Evolutionary conservation across 164 flowering plant species (phyloP).

Genomic region (Pachysandra terminalis): DNA sequence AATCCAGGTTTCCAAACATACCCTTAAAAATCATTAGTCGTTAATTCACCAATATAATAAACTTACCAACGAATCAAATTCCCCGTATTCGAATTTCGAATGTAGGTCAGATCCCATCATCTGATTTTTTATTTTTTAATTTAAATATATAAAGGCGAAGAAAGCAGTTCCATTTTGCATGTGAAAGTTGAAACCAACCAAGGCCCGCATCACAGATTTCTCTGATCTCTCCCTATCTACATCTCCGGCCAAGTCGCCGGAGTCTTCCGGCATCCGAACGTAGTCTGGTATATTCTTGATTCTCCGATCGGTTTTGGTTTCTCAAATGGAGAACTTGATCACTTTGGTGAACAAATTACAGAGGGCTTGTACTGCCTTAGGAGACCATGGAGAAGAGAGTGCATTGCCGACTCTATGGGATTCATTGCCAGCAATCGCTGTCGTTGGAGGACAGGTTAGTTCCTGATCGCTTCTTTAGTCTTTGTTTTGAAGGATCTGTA

Average conservation of each 20-base stretch:
- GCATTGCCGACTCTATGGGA: conserved; percentile 95
- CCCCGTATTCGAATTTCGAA: too few species aligned
- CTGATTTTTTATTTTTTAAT: too few species aligned
- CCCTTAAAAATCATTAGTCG: too few species aligned
- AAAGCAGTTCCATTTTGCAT: neutral
- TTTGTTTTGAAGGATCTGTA: neutral
- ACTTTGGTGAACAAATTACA: conserved; percentile 78
- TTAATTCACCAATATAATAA: too few species aligned
- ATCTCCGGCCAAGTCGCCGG: neutral
- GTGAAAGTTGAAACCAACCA: too few species aligned
- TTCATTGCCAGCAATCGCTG: conserved; percentile 88
- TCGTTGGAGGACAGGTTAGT: conserved; percentile 95
- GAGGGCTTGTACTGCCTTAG: conserved; percentile 90
- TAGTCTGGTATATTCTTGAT: neutral
- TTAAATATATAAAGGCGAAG: too few species aligned
- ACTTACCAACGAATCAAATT: too few species aligned
- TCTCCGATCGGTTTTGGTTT: neutral
- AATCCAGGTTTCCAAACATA: too few species aligned
- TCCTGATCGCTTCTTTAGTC: conserved; percentile 6
- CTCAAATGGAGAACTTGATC: conserved; percentile 71
- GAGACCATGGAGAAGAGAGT: conserved; percentile 82
- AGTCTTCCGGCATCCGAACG: neutral
- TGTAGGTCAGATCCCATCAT: too few species aligned
- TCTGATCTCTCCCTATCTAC: neutral
- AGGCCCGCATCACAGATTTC: neutral